These are phyloP conservation scores for Alloascoidea africana DNA, from an alignment of 805 yeast genomes.

Conservation along the genomic window DNA sequence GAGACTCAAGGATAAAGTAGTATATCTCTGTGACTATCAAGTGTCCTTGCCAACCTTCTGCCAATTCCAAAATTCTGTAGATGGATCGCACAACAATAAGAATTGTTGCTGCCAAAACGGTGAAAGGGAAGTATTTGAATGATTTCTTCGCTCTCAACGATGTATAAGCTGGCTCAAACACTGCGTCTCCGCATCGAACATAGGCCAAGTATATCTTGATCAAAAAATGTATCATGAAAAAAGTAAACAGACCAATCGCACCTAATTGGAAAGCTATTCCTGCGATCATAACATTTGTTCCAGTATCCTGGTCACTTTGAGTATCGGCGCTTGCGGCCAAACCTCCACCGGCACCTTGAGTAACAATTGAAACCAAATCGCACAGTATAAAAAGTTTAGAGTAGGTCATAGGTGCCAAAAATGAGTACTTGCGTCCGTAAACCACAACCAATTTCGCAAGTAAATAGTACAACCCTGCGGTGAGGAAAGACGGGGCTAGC, in stretches of 20 bases:
- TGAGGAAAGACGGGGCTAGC: constrained; percentile 67
- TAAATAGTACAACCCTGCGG: constrained; percentile 71
- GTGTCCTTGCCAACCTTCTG: constrained; percentile 48
- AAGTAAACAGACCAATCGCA: constrained; percentile 46
- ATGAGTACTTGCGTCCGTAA: constrained; percentile 39
- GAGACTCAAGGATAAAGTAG: constrained; percentile 36
- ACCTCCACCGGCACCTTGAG: constrained; percentile 74
- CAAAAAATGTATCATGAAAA: constrained; percentile 32
- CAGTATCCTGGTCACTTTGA: constrained; percentile 21
- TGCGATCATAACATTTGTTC: constrained; percentile 59
- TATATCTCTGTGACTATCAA: constrained; percentile 40
- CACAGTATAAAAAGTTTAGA: constrained; percentile 49
- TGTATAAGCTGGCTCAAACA: constrained; percentile 21
- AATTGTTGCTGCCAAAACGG: constrained; percentile 32
- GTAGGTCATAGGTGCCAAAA: constrained; percentile 39
- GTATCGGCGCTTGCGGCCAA: constrained; percentile 36
- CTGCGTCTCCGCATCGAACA: too few species aligned
- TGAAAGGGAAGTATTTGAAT: too few species aligned
- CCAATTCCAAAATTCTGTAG: constrained; percentile 52
- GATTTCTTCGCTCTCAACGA: constrained; percentile 19
- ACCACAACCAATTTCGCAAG: constrained; percentile 53
- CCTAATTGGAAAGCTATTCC: constrained; percentile 70
- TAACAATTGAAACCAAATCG: constrained; percentile 45
- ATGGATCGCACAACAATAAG: constrained; percentile 48
- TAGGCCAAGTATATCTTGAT: constrained; percentile 19